Base-by-base conservation (phyloP, 148 eudicot species). In the Heliamphora exappendiculata region DNA sequence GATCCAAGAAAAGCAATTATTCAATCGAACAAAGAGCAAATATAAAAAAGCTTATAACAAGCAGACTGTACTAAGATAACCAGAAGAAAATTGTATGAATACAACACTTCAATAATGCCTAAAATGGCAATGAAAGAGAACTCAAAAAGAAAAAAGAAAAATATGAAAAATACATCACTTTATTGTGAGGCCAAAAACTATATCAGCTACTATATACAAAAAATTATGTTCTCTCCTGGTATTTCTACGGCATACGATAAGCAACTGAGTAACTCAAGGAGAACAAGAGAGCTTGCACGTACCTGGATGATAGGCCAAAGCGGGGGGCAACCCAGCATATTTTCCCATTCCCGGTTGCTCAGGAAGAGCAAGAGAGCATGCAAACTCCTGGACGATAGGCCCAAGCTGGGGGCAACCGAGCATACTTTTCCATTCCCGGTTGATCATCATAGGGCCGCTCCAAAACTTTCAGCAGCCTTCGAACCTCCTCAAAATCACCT, bases 221-320 rank as follows among this genome's bases (percentile, higher is more conserved):
- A 53, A 76, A 51, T 16, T 24, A 10, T 29, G 67, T 37, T 39
- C 24, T 7, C 65, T 45, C 26, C 14, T 50, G 28, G 53, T 44
- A 13, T 20, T 33, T 14, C 64, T 72, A 17, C 51, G 16, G 63
- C 44, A 10, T n/a, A 42, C n/a, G n/a, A 10, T 74, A 60, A 29
- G 36, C 22, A 45, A 45, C 17, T 8, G 22, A 51, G 51, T 24
- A 53, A 44, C 45, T 92, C 81, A 95, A 2, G 98, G 92, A 76
- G 98, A 95, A 75, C 98, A 95, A 44, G 98, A 95, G 39, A 95
- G 96, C 98, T 91, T 95, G 86, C 98, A 81, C 51, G 92, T 97
- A 13, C 98, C 98, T 0, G 98, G 98, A 64, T 97, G 88, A 83
- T 92, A 95, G 28, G 98, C 98, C 97, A 97, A 95, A 3, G 98